A percentile compares a stretch with the other conserved stretches of the same genome.
Conservation (phyloP, 148 eudicot species). For the Limonium bicolor region DNA sequence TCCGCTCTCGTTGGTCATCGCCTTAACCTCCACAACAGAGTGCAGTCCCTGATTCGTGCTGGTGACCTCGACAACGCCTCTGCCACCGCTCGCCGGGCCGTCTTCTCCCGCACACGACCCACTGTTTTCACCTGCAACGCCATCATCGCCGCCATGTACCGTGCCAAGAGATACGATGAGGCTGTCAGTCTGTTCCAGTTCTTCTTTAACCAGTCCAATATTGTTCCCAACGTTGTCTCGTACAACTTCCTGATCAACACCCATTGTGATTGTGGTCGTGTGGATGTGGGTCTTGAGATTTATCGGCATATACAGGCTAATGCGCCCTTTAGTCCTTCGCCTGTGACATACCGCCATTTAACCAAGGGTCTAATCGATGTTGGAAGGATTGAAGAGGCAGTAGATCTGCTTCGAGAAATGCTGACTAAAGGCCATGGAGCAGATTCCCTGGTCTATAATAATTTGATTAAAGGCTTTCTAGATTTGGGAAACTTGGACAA, state of each 20-base stretch:
- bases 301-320: constrained; percentile 26
- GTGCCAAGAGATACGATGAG: constrained; percentile 37
- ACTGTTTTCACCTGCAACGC: constrained; percentile 96
- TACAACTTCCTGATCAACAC: constrained; percentile 42
- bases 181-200: constrained; percentile 46
- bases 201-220: constrained; percentile 47
- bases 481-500: constrained; percentile 46
- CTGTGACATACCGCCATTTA: constrained; percentile 53
- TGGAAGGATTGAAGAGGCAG: constrained; percentile 48
- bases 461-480: constrained; percentile 58
- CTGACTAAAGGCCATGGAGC: constrained; percentile 62
- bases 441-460: constrained; percentile 63
- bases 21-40: constrained; percentile 79
- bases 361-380: constrained; percentile 59
- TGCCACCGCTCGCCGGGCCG: constrained; percentile 46
- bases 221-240: constrained; percentile 56
- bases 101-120: constrained; percentile 47
- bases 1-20: constrained; percentile 63
- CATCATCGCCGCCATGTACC: constrained; percentile 54
- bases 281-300: constrained; percentile 34
- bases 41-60: constrained; percentile 75
- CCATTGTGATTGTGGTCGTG: constrained; percentile 36
- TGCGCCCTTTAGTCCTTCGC: constrained; percentile 61
- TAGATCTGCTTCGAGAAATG: constrained; percentile 59
- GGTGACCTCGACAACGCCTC: constrained; percentile 62